Base-by-base conservation (phyloP, 768 basidiomycete genomes). In the Leccinellum albellum region DNA sequence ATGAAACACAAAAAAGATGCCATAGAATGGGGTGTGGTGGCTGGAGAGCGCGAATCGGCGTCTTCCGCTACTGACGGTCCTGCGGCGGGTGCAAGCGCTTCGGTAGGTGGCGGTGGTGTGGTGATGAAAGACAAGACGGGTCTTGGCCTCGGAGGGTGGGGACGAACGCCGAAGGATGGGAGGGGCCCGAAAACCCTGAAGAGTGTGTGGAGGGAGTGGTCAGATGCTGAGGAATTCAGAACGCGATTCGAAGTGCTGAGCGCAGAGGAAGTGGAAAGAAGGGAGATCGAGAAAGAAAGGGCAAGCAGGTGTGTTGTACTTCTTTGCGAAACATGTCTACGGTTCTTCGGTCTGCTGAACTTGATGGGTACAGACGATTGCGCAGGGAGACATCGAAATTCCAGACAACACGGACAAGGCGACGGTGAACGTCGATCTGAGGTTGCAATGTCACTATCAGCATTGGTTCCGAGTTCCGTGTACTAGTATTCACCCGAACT, bases 141-240 rank as follows among this genome's bases (percentile, higher is more conserved):
- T 1, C 75, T 90, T 21, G 89, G 89, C 3, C 78, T 89, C 3
- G 85, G 83, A 4, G 85, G 83, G 9, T 88, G 86, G 82, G 87
- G 86, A 6, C 79, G 86, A n/a, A 83, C 84, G 23, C 87, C 86
- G n/a, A 85, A 81, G 61, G 88, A 88, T 57, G 89, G 87, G 17
- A 75, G 86, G 28, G 95, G 93, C 2, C 89, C 93, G 8, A 92
- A 89, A 72, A 76, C 81, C 29, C 74, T 98, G 49, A 83, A 83
- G 71, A 90, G 94, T 56, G 89, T 95, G 3, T 98, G 96, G 96
- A 76, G 94, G 46, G 96, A 98, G 69, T 98, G 94, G 94, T 81
- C 79, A 32, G 96, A 97, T 69, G 85, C 89, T 33, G 91, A 91
- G 67, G 92, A 95, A 70, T 97, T 91, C 71, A 81, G 83, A 61